Base-by-base conservation (phyloP, 805 yeast genomes). In the Ogataea trehalophila region DNA sequence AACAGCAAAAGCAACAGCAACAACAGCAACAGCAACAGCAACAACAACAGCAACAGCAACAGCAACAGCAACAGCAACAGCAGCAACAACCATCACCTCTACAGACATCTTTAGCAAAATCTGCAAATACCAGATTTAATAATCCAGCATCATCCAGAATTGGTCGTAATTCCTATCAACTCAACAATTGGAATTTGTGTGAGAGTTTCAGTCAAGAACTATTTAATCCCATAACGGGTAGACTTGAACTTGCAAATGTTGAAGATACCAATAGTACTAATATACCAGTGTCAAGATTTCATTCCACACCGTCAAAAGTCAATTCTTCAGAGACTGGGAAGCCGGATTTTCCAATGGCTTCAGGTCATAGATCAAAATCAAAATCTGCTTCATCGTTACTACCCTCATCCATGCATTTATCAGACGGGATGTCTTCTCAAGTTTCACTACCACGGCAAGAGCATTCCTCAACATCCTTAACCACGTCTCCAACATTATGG, bases 401-500 rank as follows among this genome's bases (percentile, higher is more conserved):
- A 11, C 17, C 22, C 20, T 22, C 38, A 13, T 38, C 44, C 14
- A 33, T 31, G 8, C 20, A 41, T 39, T 26, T 26, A 26, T 26
- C 31, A 26, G 31, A 26, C 11, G 11, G 11, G 14, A 39, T 23
- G 41, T 15, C 18, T 20, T 14, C 5, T 5, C 33, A 39, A 41
- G 18, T 17, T 16, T 23, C 20, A 33, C 44, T 37, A 4, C 37
- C 39, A 6, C 20, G 16, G 13, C 43, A 39, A 8, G 31, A 23
- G 26, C 20, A 38, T 8, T 13, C 11, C 16, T 37, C 55, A 5
- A 46, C 46, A 2, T 54, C 61, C 5, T 16, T 51, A 16, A 49
- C 52, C 1, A 53, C 59, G 4, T 60, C 65, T 4, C 65, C 64
- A 9, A 54, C 46, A 4, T 33, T 59, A 33, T 61, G 65, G 65